Evolutionary conservation across 306 rosid genomes (phyloP).

Genomic region (Spatholobus suberectus): DNA sequence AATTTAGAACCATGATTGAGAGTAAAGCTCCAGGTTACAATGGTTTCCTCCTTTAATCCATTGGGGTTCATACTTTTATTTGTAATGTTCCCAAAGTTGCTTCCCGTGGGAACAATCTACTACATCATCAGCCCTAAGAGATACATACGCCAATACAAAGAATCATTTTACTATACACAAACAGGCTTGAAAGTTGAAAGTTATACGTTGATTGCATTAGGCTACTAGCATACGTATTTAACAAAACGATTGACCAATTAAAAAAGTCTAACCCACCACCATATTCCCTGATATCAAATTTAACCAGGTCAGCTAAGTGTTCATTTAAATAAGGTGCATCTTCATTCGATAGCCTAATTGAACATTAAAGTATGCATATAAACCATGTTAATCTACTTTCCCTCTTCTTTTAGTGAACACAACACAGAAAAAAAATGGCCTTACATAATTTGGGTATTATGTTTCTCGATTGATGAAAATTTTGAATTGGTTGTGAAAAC

Average conservation of each 20-base stretch:
- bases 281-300: background rate
- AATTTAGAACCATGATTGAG: no score
- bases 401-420: background rate
- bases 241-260: background rate
- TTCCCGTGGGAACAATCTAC: constrained; percentile 97
- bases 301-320: background rate
- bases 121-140: constrained; percentile 83
- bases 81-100: constrained; percentile 93
- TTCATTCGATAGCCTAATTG: constrained; percentile 11
- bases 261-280: background rate
- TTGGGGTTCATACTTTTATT: constrained; percentile 91
- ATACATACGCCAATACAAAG: constrained; percentile 37
- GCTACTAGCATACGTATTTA: constrained; percentile 12
- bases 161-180: no score
- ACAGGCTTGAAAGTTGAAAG: constrained; percentile 44
- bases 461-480: background rate
- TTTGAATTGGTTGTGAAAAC: background rate
- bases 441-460: background rate
- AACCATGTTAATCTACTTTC: background rate
- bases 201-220: background rate
- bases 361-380: background rate
- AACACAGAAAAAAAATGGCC: background rate
- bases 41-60: constrained; percentile 97
- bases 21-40: constrained; percentile 88
- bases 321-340: constrained; percentile 17